Conservation (phyloP, 139 green algal genomes). For the Nannochloris sp. region DNA sequence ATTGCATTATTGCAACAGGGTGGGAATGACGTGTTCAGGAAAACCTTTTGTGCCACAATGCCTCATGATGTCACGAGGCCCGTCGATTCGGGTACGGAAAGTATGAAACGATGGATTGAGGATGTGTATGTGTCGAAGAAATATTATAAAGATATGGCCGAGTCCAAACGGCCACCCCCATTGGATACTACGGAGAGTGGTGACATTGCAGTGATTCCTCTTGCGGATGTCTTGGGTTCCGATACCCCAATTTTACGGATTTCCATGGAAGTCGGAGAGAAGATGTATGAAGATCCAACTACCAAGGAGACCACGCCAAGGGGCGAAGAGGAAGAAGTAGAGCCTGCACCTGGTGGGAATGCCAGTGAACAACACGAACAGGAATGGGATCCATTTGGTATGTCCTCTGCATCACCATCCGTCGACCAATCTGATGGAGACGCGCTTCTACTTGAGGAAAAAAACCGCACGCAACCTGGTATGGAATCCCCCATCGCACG, state of each 20-base stretch:
- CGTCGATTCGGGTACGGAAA: conserved; percentile 20
- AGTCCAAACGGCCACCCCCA: too few relatives aligned
- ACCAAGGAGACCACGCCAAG: too few relatives aligned
- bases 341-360: not conserved
- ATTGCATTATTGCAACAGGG: conserved; percentile 40
- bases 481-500: too few relatives aligned
- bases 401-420: not conserved
- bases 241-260: not conserved
- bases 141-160: conserved; percentile 13
- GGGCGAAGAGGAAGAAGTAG: not conserved
- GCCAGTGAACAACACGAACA: not conserved
- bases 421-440: too few relatives aligned
- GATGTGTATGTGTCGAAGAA: conserved; percentile 31
- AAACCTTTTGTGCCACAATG: conserved; percentile 31
- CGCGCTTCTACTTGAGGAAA: too few relatives aligned
- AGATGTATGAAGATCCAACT: too few relatives aligned
- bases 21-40: conserved; percentile 58
- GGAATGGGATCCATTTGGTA: not conserved
- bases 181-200: not conserved
- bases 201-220: not conserved
- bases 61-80: conserved; percentile 21
- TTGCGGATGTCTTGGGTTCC: not conserved
- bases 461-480: too few relatives aligned
- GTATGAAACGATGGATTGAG: conserved; percentile 37
- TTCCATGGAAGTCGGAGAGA: not conserved